Percentiles rank a stretch among this genome's conserved stretches.
Conservation (phyloP, 768 basidiomycete species). For the Termitomyces sp. region DNA sequence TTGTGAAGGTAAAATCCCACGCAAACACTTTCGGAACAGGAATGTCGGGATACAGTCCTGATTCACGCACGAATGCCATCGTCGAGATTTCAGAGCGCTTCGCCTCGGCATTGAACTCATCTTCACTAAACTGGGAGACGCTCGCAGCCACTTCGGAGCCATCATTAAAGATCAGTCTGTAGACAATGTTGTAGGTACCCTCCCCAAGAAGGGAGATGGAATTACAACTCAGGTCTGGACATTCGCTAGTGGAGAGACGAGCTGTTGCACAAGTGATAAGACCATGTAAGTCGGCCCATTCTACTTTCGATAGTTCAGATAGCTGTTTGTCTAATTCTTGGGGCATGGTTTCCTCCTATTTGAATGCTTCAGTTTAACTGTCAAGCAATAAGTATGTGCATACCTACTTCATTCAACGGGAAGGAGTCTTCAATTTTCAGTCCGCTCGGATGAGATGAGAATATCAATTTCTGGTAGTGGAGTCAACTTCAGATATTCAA, state of each 20-base stretch:
- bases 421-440: too few species aligned
- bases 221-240: neutral
- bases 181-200: neutral
- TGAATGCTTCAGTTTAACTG: too few species aligned
- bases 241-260: neutral
- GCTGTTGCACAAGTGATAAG: neutral
- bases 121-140: neutral
- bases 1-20: too few species aligned
- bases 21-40: neutral
- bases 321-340: neutral
- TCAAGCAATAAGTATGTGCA: too few species aligned
- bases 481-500: too few species aligned
- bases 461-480: too few species aligned
- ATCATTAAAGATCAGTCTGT: neutral
- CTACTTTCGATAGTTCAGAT: neutral
- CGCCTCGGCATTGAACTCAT: neutral
- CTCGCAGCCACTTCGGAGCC: too few species aligned
- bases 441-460: too few species aligned
- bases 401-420: too few species aligned
- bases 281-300: neutral
- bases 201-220: neutral
- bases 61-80: neutral
- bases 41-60: neutral
- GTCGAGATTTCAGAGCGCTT: neutral
- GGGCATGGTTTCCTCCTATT: too few species aligned